Evolutionary conservation across 441 rosid genomes (phyloP), one percentile per base, ranked within the genome.

Genomic region (Populus tomentosa): DNA sequence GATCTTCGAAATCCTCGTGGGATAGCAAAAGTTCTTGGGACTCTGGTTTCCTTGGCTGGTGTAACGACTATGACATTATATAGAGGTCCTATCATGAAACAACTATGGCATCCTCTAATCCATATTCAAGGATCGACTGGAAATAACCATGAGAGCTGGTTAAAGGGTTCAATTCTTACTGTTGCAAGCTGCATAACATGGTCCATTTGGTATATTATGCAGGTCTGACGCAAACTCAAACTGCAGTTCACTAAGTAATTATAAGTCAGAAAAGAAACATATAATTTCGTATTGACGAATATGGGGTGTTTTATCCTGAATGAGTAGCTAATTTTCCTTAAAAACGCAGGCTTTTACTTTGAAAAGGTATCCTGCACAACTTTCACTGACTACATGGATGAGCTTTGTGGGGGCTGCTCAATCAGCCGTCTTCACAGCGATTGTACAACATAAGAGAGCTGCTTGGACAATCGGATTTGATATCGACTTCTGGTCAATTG

Each of bases 331-430:
- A 32, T 26, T 62, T 71, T n/a, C 32, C n/a, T 33, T 28, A 0
- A 70, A 26, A 61, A 72, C 72, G 79, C 63, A 89, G 94, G 96
- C 92, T 11, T 67, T 81, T 63, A 91, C 91, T 13, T 36, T 91
- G 80, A 88, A 87, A 77, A 83, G 94, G 69, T 90, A 88, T 70
- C 94, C 92, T 3, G 94, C 94, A 21, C 92, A 73, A 64, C 82
- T 90, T 11, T 91, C 96, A 6, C 84, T 91, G 66, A 87, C 94
- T 3, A 78, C 96, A 16, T 90, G 96, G 94, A 91, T 90, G 88
- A 80, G 84, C 78, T 80, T 86, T 3, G 32, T 88, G 1, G 94
- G 96, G 70, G 94, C 88, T 26, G 89, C 84, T 26, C 94, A 90
- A 59, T 91, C 96, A 0, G 96, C 96, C 10, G 79, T 82, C 61